Evolutionary conservation across 108 stramenopile genomes (phyloP), one percentile per base, ranked within the genome.

Genomic region (Cyclotella sp.): DNA sequence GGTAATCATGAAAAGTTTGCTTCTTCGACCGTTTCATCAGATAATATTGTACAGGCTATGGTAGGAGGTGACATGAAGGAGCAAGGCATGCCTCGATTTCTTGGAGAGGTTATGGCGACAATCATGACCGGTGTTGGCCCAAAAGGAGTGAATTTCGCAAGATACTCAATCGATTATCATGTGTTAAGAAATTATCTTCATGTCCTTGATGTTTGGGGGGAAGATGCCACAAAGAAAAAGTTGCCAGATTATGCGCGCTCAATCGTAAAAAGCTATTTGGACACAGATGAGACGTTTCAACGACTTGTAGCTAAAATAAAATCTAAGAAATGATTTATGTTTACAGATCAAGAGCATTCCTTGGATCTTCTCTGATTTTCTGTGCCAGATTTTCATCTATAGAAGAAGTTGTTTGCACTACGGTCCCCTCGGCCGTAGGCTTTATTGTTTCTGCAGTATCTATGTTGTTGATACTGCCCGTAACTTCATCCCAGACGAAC

Each of bases 101-200:
- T 91, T 26, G 93, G 90, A 9, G 82, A 91, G 54, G 59, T 91
- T 24, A 81, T 91, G 79, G 90, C 93, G 51, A 76, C 75, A 42
- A 70, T 83, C 9, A 75, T 93, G 81, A 84, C 64, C n/a, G 51
- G 62, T 6, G 41, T 85, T 30, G 89, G 93, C 7, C 90, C 93
- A 24, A 93, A 85, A 69, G 93, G 93, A 12, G 72, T 90, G 0
- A 86, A 79, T 60, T 93, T 93, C 83, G 93, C 90, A n/a, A 69
- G 89, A 49, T 93, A 93, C 79, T 86, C 83, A 16, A 80, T 93
- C 54, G 93, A 93, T 72, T 93, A 93, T 75, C 93, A 93, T 66
- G 63, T 91, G n/a, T 51, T 93, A 30, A 86, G 93, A 43, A 93
- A 93, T 66, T 93, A 90, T 65, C 72, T 93, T 18, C 88, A 90